phyloP scores from a whole-genome alignment of 2,329 filamentous ascomycete genomes.

The Akanthomyces dipterigenus region DNA sequence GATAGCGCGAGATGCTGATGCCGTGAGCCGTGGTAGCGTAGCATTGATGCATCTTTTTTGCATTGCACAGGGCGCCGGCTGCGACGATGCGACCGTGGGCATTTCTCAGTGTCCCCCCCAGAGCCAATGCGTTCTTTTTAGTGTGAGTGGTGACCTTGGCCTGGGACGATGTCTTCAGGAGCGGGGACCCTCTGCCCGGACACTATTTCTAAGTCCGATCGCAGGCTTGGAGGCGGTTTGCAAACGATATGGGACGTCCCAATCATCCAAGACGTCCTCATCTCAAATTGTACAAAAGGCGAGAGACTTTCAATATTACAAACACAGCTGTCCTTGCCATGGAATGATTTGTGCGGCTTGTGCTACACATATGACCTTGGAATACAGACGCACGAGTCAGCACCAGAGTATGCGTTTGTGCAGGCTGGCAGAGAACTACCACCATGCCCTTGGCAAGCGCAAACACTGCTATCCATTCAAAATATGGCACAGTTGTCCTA shows the following conservation, averaged over 20 bases:
- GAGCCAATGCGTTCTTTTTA: not conserved
- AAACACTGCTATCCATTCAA: too few species aligned
- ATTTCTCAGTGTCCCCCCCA: not conserved
- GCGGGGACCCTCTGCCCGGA: not conserved
- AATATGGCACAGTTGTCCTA: too few species aligned
- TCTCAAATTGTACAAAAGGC: not conserved
- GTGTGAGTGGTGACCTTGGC: not conserved
- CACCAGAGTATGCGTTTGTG: too few species aligned
- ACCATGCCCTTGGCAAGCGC: too few species aligned
- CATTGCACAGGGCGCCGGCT: not conserved
- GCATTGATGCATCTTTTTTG: not conserved
- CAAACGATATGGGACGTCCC: not conserved
- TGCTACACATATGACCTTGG: not conserved
- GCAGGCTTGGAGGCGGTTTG: not conserved
- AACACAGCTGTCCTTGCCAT: not conserved
- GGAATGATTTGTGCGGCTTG: not conserved
- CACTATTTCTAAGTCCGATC: constrained; percentile 1
- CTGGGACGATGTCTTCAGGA: not conserved
- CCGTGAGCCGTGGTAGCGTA: constrained; percentile 5
- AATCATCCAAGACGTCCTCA: not conserved
- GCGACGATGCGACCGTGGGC: not conserved
- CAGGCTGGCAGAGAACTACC: too few species aligned
- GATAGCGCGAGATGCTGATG: not conserved
- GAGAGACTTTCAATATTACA: too few species aligned
- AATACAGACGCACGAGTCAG: not conserved